Evolutionary conservation across 257 asterid genomes (phyloP), one percentile per base, ranked within the genome.

Genomic region (Scutellaria minor): DNA sequence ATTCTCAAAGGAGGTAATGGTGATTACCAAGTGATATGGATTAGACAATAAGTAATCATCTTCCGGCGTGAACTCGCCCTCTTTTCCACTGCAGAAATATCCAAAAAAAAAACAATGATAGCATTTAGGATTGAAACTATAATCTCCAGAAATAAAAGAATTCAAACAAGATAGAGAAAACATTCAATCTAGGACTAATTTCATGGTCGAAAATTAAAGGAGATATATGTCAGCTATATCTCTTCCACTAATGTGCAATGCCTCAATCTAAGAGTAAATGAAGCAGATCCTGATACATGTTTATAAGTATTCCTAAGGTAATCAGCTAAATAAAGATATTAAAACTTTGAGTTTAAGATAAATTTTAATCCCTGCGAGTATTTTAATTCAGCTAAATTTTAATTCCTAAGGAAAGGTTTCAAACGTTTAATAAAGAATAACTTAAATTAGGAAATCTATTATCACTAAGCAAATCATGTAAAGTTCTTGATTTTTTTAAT

Each of bases 21-120:
- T 7, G 65, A 66, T 84, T 88, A 95, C 99, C 96, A 91, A 76
- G 93, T 95, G 99, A 85, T 95, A 95, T 4, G 99, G 98, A 77
- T 90, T 95, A 66, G 97, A 88, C 59, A 92, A 72, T 60, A 95
- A 80, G 85, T 88, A 89, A 76, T 91, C 98, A 73, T 89, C 97
- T 83, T 90, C 96, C 79, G 79, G 90, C 67, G 95, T 88, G 64
- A 88, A 80, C 72, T 89, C 96, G 14, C 88, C 86, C 80, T 90
- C 98, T 85, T 91, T 95, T 79, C 92, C 95, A 73, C 98, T 94
- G 90, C 85, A 86, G 66, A 80, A 62, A 57, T 35, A 75, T 77
- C 55, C 20, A 71, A 47, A 72, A 35, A 58, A 66, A 31, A 71
- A 47, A 72, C 24, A 58, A 66, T 1, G 37, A 56, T 10, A 66